These are phyloP conservation scores for Basidioascus undulatus DNA, from an alignment of 768 basidiomycete genomes.

Conservation along the genomic window DNA sequence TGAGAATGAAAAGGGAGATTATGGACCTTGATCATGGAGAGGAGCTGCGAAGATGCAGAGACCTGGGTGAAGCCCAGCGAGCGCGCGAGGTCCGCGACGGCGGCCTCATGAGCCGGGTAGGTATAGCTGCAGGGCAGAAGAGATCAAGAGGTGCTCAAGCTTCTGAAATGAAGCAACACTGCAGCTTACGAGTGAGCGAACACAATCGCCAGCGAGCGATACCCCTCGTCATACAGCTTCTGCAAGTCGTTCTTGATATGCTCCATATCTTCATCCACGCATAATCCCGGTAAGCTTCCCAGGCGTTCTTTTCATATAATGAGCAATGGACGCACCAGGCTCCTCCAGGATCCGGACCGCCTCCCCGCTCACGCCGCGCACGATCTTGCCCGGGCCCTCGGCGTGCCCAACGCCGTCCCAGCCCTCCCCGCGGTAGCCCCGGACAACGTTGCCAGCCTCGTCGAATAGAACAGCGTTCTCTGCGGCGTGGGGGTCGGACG, in stretches of 20 bases:
- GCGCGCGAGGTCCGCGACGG: slow-evolving; percentile 45
- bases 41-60: slow-evolving; percentile 62
- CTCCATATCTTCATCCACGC: slow-evolving; percentile 24
- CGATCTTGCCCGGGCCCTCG: slow-evolving; percentile 54
- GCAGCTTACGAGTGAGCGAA: slow-evolving; percentile 84
- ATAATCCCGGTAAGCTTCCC: neutral
- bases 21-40: slow-evolving; percentile 93
- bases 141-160: slow-evolving; percentile 3
- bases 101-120: slow-evolving; percentile 58
- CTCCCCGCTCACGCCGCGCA: slow-evolving; percentile 63
- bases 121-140: slow-evolving; percentile 21
- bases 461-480: slow-evolving; percentile 54
- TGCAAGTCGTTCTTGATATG: slow-evolving; percentile 36
- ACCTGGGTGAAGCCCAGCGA: slow-evolving; percentile 71
- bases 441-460: slow-evolving; percentile 36
- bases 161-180: neutral
- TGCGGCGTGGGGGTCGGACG: slow-evolving; percentile 61
- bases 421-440: slow-evolving; percentile 50
- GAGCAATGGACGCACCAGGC: slow-evolving; percentile 33
- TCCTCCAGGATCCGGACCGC: slow-evolving; percentile 58
- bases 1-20: no score
- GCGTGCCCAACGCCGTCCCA: slow-evolving; percentile 47
- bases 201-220: slow-evolving; percentile 68
- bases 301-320: neutral
- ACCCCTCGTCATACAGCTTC: slow-evolving; percentile 51